These are phyloP conservation scores for Pneumocystis oryctolagi DNA, from an alignment of 1,139 yeast species.

Conservation along the genomic window DNA sequence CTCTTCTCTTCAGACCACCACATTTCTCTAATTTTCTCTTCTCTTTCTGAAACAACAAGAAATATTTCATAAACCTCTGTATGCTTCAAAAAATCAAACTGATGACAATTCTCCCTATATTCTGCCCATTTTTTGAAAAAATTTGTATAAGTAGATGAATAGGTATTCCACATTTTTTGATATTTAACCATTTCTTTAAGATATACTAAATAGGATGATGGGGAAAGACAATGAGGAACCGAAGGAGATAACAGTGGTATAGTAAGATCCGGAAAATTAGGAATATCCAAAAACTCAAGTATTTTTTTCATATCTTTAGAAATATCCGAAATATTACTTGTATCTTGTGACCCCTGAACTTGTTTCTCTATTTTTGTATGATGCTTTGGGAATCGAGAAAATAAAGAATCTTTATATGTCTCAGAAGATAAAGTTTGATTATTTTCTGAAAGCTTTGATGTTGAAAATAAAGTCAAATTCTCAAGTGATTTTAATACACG, in stretches of 20 bases:
- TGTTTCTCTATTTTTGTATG: not conserved
- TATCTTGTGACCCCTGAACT: not conserved
- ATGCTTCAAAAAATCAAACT: not conserved
- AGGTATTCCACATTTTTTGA: not conserved
- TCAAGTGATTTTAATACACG: not conserved
- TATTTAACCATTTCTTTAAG: not conserved
- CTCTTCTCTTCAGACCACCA: not conserved
- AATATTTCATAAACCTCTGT: not conserved
- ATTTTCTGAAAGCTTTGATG: not conserved
- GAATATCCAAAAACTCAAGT: not conserved
- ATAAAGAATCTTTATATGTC: not conserved
- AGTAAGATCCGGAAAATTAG: not conserved
- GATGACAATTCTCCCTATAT: not conserved
- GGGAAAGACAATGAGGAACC: not conserved
- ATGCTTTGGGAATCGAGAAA: not conserved
- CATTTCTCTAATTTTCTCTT: not conserved
- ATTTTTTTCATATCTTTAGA: not conserved
- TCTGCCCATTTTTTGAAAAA: not conserved
- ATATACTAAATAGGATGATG: not conserved
- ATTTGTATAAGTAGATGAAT: not conserved
- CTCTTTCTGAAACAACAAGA: not conserved
- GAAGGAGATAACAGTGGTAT: not conserved
- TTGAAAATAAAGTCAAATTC: not conserved
- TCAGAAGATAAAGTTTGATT: not conserved
- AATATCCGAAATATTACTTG: not conserved